Evolutionary conservation across 73 alveolate species (phyloP), one percentile per base, ranked within the genome.

Genomic region (Uronychia binucleata): DNA sequence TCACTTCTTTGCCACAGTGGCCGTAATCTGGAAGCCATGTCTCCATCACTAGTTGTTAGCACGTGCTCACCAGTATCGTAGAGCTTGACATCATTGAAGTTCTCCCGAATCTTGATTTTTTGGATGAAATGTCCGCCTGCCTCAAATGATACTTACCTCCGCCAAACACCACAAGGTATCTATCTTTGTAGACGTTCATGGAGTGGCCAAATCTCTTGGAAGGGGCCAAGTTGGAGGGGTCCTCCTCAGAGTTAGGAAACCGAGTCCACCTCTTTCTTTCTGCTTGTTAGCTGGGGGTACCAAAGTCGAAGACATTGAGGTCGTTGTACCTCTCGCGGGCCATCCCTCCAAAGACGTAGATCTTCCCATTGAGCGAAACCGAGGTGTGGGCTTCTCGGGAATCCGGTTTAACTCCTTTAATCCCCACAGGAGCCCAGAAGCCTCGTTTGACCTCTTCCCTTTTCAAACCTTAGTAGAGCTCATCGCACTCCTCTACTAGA

Each of bases 281-380:
- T 74, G 29, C 31, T 29, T 26, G 11, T 78, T 60, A 76, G n/a
- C 57, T 79, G 27, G 28, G 28, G 19, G 25, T 34, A 28, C 58
- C 30, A 1, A 79, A 29, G 19, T 88, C 94, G 57, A 57, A 75
- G 1, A 88, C 75, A 30, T 84, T 83, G 32, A 88, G 57, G 59
- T 88, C 94, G 31, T 59, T 78, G 81, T 82, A 88, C 29, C 81
- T 31, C 57, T 88, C 91, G 77, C 91, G 5, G 1, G 91, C 60
- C 46, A 88, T 83, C 19, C 94, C 94, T 35, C 94, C 94, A 77
- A 77, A 88, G 19, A 83, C n/a, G 35, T 88, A 88, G 30, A 88
- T 74, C 33, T 83, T 83, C n/a, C 59, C 57, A 59, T 88, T 83
- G 28, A 77, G 74, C 81, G 60, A 82, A 32, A 67, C 59, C 60